Evolutionary conservation across 495 filamentous ascomycete species (phyloP).

Genomic region (Bryoglossum gracile): DNA sequence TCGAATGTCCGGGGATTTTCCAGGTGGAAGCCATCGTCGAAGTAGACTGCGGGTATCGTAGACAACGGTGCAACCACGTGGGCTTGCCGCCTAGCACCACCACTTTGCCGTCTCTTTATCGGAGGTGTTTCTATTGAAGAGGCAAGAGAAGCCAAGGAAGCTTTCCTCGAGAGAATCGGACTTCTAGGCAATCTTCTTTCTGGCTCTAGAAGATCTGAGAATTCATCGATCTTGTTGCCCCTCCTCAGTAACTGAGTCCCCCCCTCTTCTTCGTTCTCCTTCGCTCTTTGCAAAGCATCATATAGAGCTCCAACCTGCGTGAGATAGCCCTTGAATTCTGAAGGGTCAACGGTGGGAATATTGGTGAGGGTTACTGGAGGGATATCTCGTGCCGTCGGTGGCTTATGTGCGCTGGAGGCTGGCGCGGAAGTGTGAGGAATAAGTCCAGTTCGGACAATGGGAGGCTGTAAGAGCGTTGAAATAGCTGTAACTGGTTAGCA

Average conservation of each 20-base stretch:
- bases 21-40: constrained; percentile 89
- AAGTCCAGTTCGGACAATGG: constrained; percentile 82
- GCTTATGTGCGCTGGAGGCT: constrained; percentile 60
- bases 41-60: constrained; percentile 88
- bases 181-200: constrained; percentile 38
- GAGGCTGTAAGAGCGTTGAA: constrained; percentile 83
- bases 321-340: constrained; percentile 77
- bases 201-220: constrained; percentile 38
- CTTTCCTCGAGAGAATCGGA: constrained; percentile 32
- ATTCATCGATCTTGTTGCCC: constrained; percentile 42
- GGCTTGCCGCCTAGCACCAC: constrained; percentile 40
- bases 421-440: constrained; percentile 64
- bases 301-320: constrained; percentile 73
- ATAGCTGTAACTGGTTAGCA: constrained; percentile 54
- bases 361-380: constrained; percentile 90
- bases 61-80: constrained; percentile 77
- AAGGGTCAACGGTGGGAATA: constrained; percentile 71
- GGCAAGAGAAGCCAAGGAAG: constrained; percentile 37
- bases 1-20: constrained; percentile 97
- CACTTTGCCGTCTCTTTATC: constrained; percentile 43
- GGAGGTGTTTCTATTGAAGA: constrained; percentile 43
- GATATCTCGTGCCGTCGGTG: constrained; percentile 87
- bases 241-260: constrained; percentile 36
- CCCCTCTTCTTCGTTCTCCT: constrained; percentile 56
- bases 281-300: constrained; percentile 72